Percentiles rank a stretch among this genome's conserved stretches.
Evolutionary conservation across 306 rosid species (phyloP).

Genomic region (Amphicarpaea edgeworthii): DNA sequence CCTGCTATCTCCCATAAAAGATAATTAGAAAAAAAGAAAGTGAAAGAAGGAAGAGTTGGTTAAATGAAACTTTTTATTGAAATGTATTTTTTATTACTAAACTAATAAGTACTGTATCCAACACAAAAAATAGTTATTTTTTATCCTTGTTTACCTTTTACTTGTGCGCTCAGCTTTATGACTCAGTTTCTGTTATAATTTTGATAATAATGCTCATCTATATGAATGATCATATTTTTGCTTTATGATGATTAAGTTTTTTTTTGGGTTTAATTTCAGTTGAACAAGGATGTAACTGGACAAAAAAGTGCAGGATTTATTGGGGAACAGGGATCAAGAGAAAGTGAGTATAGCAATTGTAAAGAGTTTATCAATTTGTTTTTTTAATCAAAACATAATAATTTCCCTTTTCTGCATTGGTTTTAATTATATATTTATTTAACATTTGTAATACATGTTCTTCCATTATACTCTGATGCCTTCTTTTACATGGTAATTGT

Average conservation of each 20-base stretch:
- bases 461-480: slow-evolving; percentile 25
- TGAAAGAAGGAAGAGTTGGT: slow-evolving; percentile 7
- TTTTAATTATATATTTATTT: slow-evolving; percentile 15
- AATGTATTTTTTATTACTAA: slow-evolving; percentile 23
- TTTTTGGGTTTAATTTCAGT: slow-evolving; percentile 54
- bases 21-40: background rate
- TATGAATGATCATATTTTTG: slow-evolving; percentile 1
- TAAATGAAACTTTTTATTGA: slow-evolving; percentile 18
- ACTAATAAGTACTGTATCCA: background rate
- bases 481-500: background rate
- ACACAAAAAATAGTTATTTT: background rate
- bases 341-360: slow-evolving; percentile 70
- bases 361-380: background rate
- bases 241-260: slow-evolving; percentile 9
- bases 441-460: slow-evolving; percentile 9
- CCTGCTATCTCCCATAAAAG: background rate
- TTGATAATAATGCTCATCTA: slow-evolving; percentile 30
- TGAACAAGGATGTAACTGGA: slow-evolving; percentile 88
- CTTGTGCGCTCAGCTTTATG: slow-evolving; percentile 17
- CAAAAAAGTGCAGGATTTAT: slow-evolving; percentile 80
- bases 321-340: slow-evolving; percentile 90
- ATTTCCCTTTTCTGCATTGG: background rate
- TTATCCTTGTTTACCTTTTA: slow-evolving; percentile 13
- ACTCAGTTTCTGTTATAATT: slow-evolving; percentile 9
- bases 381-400: slow-evolving; percentile 3